A percentile compares a stretch with the other conserved stretches of the same genome.
These are phyloP conservation scores for Fusarium coffeatum DNA, from an alignment of 2,329 filamentous ascomycete genomes.

Conservation along the genomic window DNA sequence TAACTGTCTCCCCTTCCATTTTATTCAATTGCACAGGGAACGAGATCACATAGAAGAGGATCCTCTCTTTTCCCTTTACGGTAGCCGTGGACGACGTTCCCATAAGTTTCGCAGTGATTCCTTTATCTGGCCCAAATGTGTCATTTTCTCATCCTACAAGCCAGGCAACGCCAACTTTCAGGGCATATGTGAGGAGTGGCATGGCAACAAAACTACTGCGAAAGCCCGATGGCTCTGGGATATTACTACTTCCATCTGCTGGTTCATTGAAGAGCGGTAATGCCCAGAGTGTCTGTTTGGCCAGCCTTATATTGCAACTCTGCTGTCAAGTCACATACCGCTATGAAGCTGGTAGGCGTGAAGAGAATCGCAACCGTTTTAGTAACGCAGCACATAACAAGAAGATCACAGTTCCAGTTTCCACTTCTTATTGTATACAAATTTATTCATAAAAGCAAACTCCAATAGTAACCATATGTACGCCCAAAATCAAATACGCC, in stretches of 20 bases:
- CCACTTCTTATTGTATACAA: too few relatives aligned
- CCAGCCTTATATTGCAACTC: background rate
- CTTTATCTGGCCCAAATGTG: accelerated
- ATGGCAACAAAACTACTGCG: background rate
- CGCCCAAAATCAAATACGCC: conserved; percentile 3
- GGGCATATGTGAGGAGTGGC: background rate
- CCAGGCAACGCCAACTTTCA: background rate
- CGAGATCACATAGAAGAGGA: background rate
- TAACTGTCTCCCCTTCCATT: background rate
- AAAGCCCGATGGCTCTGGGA: background rate
- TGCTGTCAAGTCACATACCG: background rate
- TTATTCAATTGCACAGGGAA: background rate
- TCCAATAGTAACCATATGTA: background rate
- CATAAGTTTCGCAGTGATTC: background rate
- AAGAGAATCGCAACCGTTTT: too few relatives aligned
- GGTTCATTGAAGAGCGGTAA: background rate
- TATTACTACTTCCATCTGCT: accelerated
- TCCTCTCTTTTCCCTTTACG: background rate
- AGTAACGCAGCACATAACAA: too few relatives aligned
- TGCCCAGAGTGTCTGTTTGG: accelerated
- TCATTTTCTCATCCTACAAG: accelerated
- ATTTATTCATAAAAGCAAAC: conserved; percentile 4
- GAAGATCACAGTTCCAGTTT: too few relatives aligned
- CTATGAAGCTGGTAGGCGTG: background rate
- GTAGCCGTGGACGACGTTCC: background rate